Conservation (phyloP, 1,139 yeast species). For the Debaryomyces coudertii region DNA sequence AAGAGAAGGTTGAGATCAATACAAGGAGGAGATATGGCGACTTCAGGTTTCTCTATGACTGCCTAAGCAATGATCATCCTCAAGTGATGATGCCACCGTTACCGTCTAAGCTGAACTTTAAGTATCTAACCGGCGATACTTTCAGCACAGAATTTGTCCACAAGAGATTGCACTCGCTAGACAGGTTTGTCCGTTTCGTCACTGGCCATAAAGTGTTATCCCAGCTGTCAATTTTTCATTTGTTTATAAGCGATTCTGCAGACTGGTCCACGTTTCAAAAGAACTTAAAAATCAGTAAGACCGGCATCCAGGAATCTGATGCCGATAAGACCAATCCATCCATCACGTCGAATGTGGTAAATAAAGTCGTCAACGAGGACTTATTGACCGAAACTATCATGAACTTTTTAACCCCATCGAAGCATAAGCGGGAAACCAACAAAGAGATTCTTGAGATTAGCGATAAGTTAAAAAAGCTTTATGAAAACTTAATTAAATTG, state of each 20-base stretch:
- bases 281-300: slow-evolving; percentile 51
- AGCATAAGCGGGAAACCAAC: slow-evolving; percentile 65
- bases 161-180: slow-evolving; percentile 81
- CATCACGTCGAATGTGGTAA: slow-evolving; percentile 33
- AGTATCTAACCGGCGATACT: slow-evolving; percentile 93
- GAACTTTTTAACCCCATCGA: slow-evolving; percentile 85
- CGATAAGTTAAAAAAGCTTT: slow-evolving; percentile 79
- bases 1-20: slow-evolving; percentile 42
- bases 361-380: slow-evolving; percentile 57
- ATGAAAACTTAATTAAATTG: slow-evolving; percentile 76
- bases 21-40: slow-evolving; percentile 84
- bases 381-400: slow-evolving; percentile 81
- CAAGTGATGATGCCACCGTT: slow-evolving; percentile 89
- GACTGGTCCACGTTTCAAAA: slow-evolving; percentile 86
- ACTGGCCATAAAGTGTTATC: slow-evolving; percentile 73
- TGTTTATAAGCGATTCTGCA: slow-evolving; percentile 71
- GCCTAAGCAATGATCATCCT: slow-evolving; percentile 76
- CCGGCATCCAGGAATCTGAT: slow-evolving; percentile 22
- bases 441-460: slow-evolving; percentile 83
- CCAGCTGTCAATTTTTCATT: slow-evolving; percentile 70
- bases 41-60: slow-evolving; percentile 75
- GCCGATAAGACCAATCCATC: slow-evolving; percentile 24
- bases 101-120: slow-evolving; percentile 89
- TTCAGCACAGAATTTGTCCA: slow-evolving; percentile 79
- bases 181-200: slow-evolving; percentile 73